Evolutionary conservation across 106 monocot species (phyloP).

Genomic region (Dendrobium officinale): DNA sequence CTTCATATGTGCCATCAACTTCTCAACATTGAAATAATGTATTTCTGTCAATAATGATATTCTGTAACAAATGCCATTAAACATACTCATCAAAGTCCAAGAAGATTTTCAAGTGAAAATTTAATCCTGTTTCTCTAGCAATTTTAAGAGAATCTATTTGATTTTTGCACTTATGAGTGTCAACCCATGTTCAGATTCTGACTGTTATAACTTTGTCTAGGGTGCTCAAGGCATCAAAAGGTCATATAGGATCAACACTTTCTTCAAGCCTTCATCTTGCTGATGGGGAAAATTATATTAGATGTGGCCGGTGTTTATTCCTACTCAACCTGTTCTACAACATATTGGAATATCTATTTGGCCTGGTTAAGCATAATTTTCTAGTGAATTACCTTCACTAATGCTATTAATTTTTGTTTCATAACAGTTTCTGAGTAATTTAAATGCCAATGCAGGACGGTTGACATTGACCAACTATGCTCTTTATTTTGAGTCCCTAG

Average conservation of each 20-base stretch:
- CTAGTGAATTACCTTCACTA: neutral
- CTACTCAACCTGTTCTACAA: conserved; percentile 67
- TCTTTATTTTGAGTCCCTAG: conserved; percentile 68
- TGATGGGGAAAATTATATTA: conserved; percentile 60
- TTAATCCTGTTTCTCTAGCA: too few species aligned
- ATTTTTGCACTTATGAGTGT: neutral
- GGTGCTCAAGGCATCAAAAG: neutral
- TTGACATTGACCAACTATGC: conserved; percentile 71
- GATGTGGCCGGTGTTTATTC: conserved; percentile 65
- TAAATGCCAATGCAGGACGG: conserved; percentile 45
- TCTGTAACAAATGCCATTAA: too few species aligned
- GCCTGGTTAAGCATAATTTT: conserved; percentile 48
- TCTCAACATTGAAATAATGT: too few species aligned
- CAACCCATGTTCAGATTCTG: neutral
- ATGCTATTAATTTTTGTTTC: neutral
- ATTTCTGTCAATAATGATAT: too few species aligned
- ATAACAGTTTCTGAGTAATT: neutral
- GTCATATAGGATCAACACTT: conserved; percentile 30
- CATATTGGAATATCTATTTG: conserved; percentile 76
- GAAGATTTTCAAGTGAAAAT: too few species aligned
- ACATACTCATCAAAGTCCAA: too few species aligned
- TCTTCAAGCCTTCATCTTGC: conserved; percentile 31
- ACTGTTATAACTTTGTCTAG: neutral
- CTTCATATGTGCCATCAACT: too few species aligned
- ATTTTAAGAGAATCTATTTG: too few species aligned